Evolutionary conservation across 768 basidiomycete genomes (phyloP).

Genomic region (Suillus alpinus): DNA sequence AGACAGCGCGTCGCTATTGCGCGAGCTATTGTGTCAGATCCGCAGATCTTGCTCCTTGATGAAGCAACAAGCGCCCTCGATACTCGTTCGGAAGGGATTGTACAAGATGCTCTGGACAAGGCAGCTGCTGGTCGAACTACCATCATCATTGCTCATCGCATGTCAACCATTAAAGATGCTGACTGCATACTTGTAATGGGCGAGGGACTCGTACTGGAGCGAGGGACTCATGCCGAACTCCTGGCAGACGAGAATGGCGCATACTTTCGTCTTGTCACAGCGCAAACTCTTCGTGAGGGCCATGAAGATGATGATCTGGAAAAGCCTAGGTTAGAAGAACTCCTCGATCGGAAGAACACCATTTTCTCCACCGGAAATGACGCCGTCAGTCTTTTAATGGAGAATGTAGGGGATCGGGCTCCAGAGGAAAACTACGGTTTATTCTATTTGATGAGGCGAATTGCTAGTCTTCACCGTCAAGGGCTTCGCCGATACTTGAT

Average conservation of each 20-base stretch:
- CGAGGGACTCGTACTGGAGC: constrained; percentile 40
- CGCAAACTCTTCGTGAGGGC: constrained; percentile 38
- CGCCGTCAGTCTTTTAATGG: constrained; percentile 3
- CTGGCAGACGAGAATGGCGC: constrained; percentile 35
- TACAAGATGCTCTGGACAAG: constrained; percentile 53
- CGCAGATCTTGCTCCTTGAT: constrained; percentile 46
- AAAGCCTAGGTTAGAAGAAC: constrained; percentile 29
- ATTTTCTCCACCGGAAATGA: constrained; percentile 13
- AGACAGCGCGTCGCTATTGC: constrained; percentile 55
- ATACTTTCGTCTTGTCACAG: constrained; percentile 41
- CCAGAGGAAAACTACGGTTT: constrained; percentile 20
- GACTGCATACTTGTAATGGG: constrained; percentile 44
- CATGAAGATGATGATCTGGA: constrained; percentile 17
- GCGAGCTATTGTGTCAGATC: constrained; percentile 48
- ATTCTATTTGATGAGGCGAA: constrained; percentile 34
- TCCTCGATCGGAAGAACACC: constrained; percentile 25
- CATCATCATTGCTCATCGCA: constrained; percentile 30
- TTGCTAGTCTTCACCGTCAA: constrained; percentile 38
- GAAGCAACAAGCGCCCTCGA: constrained; percentile 51
- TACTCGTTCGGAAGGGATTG: constrained; percentile 48
- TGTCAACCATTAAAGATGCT: constrained; percentile 47
- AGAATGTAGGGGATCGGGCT: neutral
- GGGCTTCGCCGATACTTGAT: constrained; percentile 35
- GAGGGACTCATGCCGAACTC: constrained; percentile 41
- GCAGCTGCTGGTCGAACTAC: constrained; percentile 39